phyloP scores from a whole-genome alignment of 352 stramenopile species.

The Phytophthora multivora region DNA sequence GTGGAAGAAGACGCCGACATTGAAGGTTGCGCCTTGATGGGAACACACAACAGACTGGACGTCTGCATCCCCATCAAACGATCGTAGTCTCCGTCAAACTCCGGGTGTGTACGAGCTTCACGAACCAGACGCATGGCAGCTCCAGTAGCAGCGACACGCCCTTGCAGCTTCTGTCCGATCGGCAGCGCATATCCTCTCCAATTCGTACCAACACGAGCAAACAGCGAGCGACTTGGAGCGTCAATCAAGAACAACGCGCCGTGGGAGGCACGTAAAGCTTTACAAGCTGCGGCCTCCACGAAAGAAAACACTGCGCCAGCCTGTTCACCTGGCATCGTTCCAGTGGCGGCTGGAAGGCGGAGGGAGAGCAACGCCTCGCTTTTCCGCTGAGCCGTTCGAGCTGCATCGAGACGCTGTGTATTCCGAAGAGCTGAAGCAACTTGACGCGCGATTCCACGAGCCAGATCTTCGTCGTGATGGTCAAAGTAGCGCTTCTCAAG shows the following conservation, averaged over 20 bases:
- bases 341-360: constrained; percentile 33
- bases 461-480: constrained; percentile 69
- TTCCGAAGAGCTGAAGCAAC: constrained; percentile 74
- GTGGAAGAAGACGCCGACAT: constrained; percentile 22
- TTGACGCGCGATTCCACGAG: constrained; percentile 65
- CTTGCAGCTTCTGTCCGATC: constrained; percentile 70
- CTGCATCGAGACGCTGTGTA: constrained; percentile 63
- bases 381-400: constrained; percentile 56
- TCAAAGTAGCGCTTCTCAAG: constrained; percentile 75
- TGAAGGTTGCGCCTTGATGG: constrained; percentile 58
- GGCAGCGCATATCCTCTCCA: constrained; percentile 77
- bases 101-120: constrained; percentile 57
- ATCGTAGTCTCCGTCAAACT: constrained; percentile 80
- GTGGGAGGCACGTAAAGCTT: constrained; percentile 39
- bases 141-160: constrained; percentile 65
- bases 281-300: constrained; percentile 34
- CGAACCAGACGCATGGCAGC: constrained; percentile 57
- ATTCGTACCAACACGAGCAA: constrained; percentile 64
- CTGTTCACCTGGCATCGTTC: constrained; percentile 36
- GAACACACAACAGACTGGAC: constrained; percentile 72
- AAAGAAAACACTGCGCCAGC: constrained; percentile 37
- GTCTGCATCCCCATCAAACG: constrained; percentile 59
- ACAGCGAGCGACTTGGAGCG: constrained; percentile 67
- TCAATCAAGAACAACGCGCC: constrained; percentile 83
- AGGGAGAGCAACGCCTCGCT: constrained; percentile 67